Conservation (phyloP, 2,329 filamentous ascomycete genomes). For the Diplodia scrobiculata region DNA sequence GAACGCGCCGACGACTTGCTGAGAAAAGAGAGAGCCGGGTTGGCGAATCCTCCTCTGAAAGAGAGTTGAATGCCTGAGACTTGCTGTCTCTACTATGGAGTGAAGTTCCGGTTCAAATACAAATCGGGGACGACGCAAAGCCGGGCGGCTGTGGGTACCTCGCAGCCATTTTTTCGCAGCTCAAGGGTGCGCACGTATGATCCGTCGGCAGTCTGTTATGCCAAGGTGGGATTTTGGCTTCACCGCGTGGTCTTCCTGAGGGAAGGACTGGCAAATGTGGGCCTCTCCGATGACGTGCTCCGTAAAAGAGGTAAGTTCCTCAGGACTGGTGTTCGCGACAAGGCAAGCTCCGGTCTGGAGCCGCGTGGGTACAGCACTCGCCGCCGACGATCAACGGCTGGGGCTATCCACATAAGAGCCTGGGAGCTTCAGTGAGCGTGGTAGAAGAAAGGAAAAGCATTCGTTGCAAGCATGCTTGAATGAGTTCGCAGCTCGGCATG, state of each 20-base stretch:
- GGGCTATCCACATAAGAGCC: neutral
- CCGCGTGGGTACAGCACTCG: neutral
- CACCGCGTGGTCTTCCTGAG: constrained; percentile 5
- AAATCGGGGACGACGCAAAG: neutral
- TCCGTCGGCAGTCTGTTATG: neutral
- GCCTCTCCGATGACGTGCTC: constrained; percentile 19
- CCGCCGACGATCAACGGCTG: neutral
- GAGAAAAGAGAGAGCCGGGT: neutral
- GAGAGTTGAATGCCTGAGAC: neutral
- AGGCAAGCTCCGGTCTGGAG: constrained; percentile 5
- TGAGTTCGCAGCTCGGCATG: neutral
- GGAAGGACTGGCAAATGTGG: constrained; percentile 14
- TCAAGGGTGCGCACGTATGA: constrained; percentile 4
- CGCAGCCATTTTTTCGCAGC: constrained; percentile 5
- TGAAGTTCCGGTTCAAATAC: constrained; percentile 14
- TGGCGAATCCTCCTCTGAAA: neutral
- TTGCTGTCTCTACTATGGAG: neutral
- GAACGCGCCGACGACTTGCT: neutral
- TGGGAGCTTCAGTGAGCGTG: neutral
- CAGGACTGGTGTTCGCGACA: neutral
- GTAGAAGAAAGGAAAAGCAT: neutral
- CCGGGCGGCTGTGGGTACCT: constrained; percentile 1
- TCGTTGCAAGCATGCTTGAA: neutral
- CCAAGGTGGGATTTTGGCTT: neutral
- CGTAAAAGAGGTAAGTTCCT: neutral